Conservation (phyloP, 805 yeast species). For the Clavispora phyllophila region DNA sequence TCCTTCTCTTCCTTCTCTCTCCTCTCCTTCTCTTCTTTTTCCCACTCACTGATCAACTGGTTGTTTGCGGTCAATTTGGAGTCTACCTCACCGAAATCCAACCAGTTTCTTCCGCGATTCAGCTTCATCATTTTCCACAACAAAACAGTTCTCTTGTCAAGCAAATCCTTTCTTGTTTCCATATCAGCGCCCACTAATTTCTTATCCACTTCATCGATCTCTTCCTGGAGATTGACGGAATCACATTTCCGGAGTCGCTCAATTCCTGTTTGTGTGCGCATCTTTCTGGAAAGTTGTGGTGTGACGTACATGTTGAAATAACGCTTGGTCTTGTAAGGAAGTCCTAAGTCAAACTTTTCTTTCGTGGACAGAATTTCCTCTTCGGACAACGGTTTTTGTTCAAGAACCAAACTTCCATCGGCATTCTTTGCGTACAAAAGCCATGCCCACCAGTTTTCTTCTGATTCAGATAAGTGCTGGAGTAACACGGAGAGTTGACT, state of each 20-base stretch:
- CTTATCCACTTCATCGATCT: not conserved
- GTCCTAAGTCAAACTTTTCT: conserved; percentile 14
- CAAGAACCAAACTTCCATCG: conserved; percentile 26
- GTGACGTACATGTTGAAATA: conserved; percentile 40
- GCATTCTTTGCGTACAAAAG: conserved; percentile 33
- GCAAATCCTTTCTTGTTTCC: conserved; percentile 6
- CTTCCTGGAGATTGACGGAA: not conserved
- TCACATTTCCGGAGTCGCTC: conserved; percentile 12
- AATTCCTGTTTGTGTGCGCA: conserved; percentile 34
- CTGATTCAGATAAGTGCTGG: conserved; percentile 23
- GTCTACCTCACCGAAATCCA: conserved; percentile 3
- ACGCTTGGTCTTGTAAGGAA: conserved; percentile 29
- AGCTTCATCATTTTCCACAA: conserved; percentile 30
- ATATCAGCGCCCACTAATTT: not conserved
- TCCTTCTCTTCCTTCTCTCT: not conserved
- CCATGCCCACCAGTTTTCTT: conserved; percentile 38
- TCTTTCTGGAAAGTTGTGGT: conserved; percentile 37
- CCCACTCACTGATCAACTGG: conserved; percentile 3
- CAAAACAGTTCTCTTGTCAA: conserved; percentile 24
- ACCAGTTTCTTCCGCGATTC: conserved; percentile 7
- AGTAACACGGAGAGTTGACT: conserved; percentile 22
- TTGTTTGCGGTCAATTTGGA: conserved; percentile 2
- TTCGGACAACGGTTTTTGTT: conserved; percentile 15
- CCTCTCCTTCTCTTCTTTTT: conserved; percentile 2
- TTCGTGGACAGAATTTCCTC: conserved; percentile 18